Evolutionary conservation across 345 rosid genomes (phyloP), one percentile per base, ranked within the genome.

Genomic region (Angophora floribunda): DNA sequence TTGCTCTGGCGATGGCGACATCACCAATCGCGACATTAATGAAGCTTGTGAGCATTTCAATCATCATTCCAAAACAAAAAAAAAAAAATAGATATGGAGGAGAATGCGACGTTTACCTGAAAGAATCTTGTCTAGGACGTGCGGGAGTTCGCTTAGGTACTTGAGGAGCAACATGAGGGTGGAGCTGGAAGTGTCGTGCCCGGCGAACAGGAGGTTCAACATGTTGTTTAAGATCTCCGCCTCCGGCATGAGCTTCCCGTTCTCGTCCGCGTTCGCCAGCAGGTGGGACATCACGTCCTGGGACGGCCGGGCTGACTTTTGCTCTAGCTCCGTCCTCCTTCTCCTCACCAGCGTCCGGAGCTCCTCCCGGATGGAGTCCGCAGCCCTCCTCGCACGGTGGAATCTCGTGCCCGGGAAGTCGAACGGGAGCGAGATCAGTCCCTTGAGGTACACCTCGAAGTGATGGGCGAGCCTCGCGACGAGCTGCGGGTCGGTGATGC

Each of bases 181-280:
- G 1, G 90, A 88, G 52, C 88, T 88, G 41, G 90, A 70, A 19
- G 90, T 91, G 70, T 91, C 93, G 59, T 90, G 90, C 47, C 90
- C 91, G 7, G 93, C 93, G 87, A 88, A 91, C 26, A 91, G 88
- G 61, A 91, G 45, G 19, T 88, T 22, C 65, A 91, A 21, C 13
- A 87, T 87, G 87, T 91, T 90, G 52, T 91, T 88, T n/a, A 91
- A 61, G 44, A 91, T 88, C 90, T 91, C 93, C 22, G 45, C 59
- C 67, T 91, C 91, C 4, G 93, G 85, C 87, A 91, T 89, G 87
- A 90, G 85, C 87, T 53, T 91, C 32, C 93, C 91, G 75, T 85
- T 82, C 32, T 88, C 88, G 51, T 91, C 89, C 22, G 61, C 28
- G 52, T 70, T 87, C 61, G 32, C 89, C n/a, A 90, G 89, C 86